Evolutionary conservation across 2,329 filamentous ascomycete genomes (phyloP).

Genomic region (Aspergillus sp.): DNA sequence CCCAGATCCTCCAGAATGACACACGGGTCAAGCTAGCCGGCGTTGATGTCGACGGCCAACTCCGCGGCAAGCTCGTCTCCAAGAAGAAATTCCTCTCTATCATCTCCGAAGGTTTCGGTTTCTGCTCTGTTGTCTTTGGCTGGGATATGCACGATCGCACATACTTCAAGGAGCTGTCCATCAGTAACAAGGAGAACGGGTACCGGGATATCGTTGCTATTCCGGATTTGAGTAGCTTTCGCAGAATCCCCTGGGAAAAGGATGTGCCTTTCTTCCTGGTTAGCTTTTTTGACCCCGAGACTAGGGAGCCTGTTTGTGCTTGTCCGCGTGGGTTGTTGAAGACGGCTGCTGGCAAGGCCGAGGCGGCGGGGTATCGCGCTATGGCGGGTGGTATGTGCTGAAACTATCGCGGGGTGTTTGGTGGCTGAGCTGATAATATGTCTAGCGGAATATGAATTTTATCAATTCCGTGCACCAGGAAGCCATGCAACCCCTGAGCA

Average conservation of each 20-base stretch:
- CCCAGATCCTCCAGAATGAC: conserved; percentile 65
- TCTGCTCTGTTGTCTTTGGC: conserved; percentile 90
- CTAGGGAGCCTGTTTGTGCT: conserved; percentile 63
- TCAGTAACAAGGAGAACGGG: conserved; percentile 87
- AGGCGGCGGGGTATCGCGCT: conserved; percentile 66
- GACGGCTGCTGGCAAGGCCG: conserved; percentile 62
- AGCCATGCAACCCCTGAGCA: conserved; percentile 46
- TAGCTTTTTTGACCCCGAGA: conserved; percentile 78
- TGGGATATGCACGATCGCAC: conserved; percentile 97
- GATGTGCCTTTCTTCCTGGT: conserved; percentile 81
- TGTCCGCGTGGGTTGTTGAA: conserved; percentile 75
- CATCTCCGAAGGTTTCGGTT: conserved; percentile 76
- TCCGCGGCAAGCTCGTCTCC: conserved; percentile 85
- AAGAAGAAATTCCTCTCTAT: conserved; percentile 90
- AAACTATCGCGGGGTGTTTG: background rate
- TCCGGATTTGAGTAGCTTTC: conserved; percentile 70
- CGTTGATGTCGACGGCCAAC: conserved; percentile 77
- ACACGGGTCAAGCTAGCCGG: conserved; percentile 81
- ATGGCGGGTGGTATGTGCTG: conserved; percentile 75
- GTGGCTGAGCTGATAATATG: conserved; percentile 8
- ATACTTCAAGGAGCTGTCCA: conserved; percentile 76
- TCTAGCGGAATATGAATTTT: conserved; percentile 90
- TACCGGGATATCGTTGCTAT: conserved; percentile 82
- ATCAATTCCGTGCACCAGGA: conserved; percentile 71
- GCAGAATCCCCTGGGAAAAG: conserved; percentile 87